Evolutionary conservation across 1,139 yeast genomes (phyloP).

Genomic region (Sugiyamaella grinbergsii): DNA sequence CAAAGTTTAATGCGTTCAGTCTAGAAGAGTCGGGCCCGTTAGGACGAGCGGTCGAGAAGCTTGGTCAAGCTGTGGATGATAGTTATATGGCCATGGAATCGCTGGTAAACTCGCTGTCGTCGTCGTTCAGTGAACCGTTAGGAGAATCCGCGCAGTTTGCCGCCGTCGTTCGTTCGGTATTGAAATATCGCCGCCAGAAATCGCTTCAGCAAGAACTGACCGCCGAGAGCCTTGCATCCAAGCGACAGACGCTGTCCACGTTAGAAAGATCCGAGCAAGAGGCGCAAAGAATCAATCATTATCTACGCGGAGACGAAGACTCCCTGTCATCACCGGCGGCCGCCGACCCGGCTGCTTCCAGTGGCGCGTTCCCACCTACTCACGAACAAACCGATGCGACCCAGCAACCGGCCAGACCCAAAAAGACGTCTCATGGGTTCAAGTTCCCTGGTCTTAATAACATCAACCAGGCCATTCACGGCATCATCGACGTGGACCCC

Average conservation of each 20-base stretch:
- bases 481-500: slow-evolving; percentile 71
- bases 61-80: slow-evolving; percentile 81
- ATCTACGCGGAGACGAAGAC: slow-evolving; percentile 32
- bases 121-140: slow-evolving; percentile 79
- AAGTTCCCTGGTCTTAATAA: slow-evolving; percentile 53
- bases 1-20: slow-evolving; percentile 71
- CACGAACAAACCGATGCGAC: slow-evolving; percentile 10
- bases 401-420: slow-evolving; percentile 26
- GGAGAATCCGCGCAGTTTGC: slow-evolving; percentile 82
- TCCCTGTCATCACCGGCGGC: background rate
- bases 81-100: slow-evolving; percentile 66
- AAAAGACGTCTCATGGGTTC: slow-evolving; percentile 41
- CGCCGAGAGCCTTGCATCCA: slow-evolving; percentile 54
- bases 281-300: slow-evolving; percentile 46
- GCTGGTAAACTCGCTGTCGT: slow-evolving; percentile 67
- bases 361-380: slow-evolving; percentile 13
- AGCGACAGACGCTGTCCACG: slow-evolving; percentile 41
- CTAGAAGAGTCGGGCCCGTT: slow-evolving; percentile 55
- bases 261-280: slow-evolving; percentile 48
- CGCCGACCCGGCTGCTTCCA: background rate
- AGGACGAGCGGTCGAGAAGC: slow-evolving; percentile 61
- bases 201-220: slow-evolving; percentile 65
- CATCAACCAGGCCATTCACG: slow-evolving; percentile 64
- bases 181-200: slow-evolving; percentile 71
- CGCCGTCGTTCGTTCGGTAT: slow-evolving; percentile 62